phyloP scores from a whole-genome alignment of 192 early-diverging fungal species.

The Endogone sp. region DNA sequence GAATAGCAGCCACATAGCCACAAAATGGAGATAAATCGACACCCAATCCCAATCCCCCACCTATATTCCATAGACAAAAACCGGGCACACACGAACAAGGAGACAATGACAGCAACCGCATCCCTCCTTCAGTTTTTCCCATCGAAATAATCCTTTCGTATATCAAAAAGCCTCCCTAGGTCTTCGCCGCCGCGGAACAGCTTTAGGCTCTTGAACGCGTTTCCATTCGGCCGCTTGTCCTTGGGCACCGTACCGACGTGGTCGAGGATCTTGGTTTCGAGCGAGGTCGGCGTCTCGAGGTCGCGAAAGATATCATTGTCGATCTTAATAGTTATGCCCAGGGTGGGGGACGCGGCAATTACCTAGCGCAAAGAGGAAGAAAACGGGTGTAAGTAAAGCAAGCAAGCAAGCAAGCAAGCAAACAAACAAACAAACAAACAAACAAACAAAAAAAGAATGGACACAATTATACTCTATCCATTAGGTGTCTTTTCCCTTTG shows the following conservation, averaged over 20 bases:
- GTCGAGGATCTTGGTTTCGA: constrained; percentile 40
- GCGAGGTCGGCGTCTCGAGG: constrained; percentile 39
- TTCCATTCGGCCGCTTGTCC: constrained; percentile 42
- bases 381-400: too few relatives aligned
- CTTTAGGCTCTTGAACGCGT: constrained; percentile 41
- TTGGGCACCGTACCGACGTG: constrained; percentile 32
- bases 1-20: too few relatives aligned
- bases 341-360: constrained; percentile 21
- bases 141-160: constrained; percentile 21
- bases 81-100: too few relatives aligned
- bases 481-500: too few relatives aligned
- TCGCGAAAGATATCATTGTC: constrained; percentile 29
- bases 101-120: too few relatives aligned
- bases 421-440: too few relatives aligned
- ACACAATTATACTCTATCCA: background rate
- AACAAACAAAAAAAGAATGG: too few relatives aligned
- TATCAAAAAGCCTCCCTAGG: constrained; percentile 34
- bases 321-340: constrained; percentile 27
- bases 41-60: too few relatives aligned
- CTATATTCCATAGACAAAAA: too few relatives aligned
- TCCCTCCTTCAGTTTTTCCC: background rate
- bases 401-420: too few relatives aligned
- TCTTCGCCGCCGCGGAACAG: constrained; percentile 25
- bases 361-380: constrained; percentile 13
- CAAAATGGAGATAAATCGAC: too few relatives aligned